A percentile compares a stretch with the other conserved stretches of the same genome.
These are phyloP conservation scores for Mycena sp. DNA, from an alignment of 1,284 basidiomycete genomes.

Conservation along the genomic window DNA sequence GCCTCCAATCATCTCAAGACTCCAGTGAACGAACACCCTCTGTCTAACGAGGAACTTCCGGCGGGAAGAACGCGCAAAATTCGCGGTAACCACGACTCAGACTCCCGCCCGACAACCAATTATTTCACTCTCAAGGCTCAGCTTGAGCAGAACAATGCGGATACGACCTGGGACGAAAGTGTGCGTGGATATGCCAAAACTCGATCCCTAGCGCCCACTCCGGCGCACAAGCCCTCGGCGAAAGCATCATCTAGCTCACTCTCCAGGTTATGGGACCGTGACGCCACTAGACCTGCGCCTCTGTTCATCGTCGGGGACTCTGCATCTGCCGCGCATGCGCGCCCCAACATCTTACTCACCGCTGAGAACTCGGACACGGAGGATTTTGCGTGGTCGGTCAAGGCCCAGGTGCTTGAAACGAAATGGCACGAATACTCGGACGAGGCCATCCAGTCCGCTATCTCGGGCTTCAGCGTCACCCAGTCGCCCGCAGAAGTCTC, in stretches of 20 bases:
- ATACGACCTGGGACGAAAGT: conserved; percentile 65
- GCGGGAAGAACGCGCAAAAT: conserved; percentile 24
- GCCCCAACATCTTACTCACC: conserved; percentile 42
- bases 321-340: conserved; percentile 36
- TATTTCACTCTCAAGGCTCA: conserved; percentile 72
- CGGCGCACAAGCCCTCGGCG: conserved; percentile 41
- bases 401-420: conserved; percentile 62
- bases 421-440: conserved; percentile 80
- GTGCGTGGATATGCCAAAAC: conserved; percentile 60
- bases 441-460: conserved; percentile 69
- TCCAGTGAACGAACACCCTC: conserved; percentile 28
- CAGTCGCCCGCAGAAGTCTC: conserved; percentile 56
- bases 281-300: conserved; percentile 48
- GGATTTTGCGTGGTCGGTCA: conserved; percentile 37
- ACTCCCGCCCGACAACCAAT: conserved; percentile 39
- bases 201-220: conserved; percentile 5
- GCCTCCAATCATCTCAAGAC: conserved; percentile 30
- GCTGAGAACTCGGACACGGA: conserved; percentile 40
- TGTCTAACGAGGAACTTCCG: conserved; percentile 19
- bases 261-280: conserved; percentile 45
- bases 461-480: conserved; percentile 55
- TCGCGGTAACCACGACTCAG: conserved; percentile 23
- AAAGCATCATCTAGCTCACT: conserved; percentile 36
- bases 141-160: conserved; percentile 51
- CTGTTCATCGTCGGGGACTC: conserved; percentile 67